These are phyloP conservation scores for Postia placenta DNA, from an alignment of 768 basidiomycete species.

Conservation along the genomic window DNA sequence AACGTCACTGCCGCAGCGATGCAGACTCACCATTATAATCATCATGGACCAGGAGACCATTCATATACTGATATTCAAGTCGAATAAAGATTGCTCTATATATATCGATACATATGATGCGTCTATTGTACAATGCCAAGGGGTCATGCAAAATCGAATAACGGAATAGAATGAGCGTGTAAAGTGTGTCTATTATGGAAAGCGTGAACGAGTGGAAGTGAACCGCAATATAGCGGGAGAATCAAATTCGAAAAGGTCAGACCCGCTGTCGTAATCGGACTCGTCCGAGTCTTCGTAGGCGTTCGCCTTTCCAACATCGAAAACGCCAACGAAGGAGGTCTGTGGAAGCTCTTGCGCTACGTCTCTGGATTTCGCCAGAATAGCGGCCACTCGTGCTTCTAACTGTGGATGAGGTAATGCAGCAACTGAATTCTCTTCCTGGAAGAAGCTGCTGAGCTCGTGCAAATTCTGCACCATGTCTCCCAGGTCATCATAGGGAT, in stretches of 20 bases:
- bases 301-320: slow-evolving; percentile 43
- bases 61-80: too few relatives aligned
- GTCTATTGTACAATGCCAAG: not conserved
- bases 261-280: slow-evolving; percentile 23
- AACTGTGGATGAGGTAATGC: slow-evolving; percentile 30
- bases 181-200: not conserved
- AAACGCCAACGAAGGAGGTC: slow-evolving; percentile 77
- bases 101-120: not conserved
- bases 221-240: slow-evolving; percentile 19
- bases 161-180: not conserved
- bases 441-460: slow-evolving; percentile 71
- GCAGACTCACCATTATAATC: too few relatives aligned
- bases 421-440: slow-evolving; percentile 29
- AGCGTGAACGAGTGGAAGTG: slow-evolving; percentile 1
- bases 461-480: slow-evolving; percentile 75
- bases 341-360: slow-evolving; percentile 49
- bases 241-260: slow-evolving; percentile 32
- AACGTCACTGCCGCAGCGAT: too few relatives aligned
- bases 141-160: not conserved
- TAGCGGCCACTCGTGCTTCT: slow-evolving; percentile 76
- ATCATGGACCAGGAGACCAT: too few relatives aligned
- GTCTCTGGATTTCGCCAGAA: slow-evolving; percentile 74
- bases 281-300: slow-evolving; percentile 25
- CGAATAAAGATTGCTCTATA: too few relatives aligned
- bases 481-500: slow-evolving; percentile 58